Evolutionary conservation across 2,329 filamentous ascomycete genomes (phyloP), one percentile per base, ranked within the genome.

Genomic region (Botrytis medusae): DNA sequence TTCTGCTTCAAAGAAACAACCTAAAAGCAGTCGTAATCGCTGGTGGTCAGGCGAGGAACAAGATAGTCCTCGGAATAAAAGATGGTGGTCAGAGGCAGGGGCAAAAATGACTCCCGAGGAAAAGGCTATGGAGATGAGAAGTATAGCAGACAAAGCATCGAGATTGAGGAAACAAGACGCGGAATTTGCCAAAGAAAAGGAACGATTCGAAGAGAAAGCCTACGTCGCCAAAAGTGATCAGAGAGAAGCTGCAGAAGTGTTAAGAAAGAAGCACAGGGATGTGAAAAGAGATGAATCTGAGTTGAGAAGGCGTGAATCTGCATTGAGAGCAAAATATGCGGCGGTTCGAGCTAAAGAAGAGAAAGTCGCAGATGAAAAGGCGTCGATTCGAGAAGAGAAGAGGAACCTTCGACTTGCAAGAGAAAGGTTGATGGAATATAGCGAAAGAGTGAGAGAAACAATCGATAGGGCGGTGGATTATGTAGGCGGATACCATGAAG

Each of bases 381-480:
- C 46, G 25, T 42, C 48, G n/a, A 68, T 68, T 57, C 34, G 64
- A 42, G 46, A 68, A 68, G 34, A 54, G 16, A 68, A 68, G 25
- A 57, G 64, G 16, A 68, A 51, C 25, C 46, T 67, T 29, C 64
- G 46, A 7, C 46, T 67, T 54, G 44, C 44, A 29, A 54, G 64
- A 46, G 32, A 54, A 57, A 57, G 32, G 25, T 32, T 68, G 48
- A 68, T 48, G 34, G 64, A 57, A n/a, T 57, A 54, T 40, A 57
- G 46, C 37, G 64, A 68, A 14, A 57, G 46, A 37, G 48, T 57
- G 25, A 68, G 64, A 34, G 48, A 68, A 68, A 57, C 64, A 54
- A 68, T 68, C 29, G 64, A 68, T 57, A 54, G 64, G 25, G 64
- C 46, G 25, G 64, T 54, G n/a, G 64, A 57, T 29, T 68, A 42